Base-by-base conservation (phyloP, 805 yeast genomes). In the Wickerhamiella azymoides region DNA sequence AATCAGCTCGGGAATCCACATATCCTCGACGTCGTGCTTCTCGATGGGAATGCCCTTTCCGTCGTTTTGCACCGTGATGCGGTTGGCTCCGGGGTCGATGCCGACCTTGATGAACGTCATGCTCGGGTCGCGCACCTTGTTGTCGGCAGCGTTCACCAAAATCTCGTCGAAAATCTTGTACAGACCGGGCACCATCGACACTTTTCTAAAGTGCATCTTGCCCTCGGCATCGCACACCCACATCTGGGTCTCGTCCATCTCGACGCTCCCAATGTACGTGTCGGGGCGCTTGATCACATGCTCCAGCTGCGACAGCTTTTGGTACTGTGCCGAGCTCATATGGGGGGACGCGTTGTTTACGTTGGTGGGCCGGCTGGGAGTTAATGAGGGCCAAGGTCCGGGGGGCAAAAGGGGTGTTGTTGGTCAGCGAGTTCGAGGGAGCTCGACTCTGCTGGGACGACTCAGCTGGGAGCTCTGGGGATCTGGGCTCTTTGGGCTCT, bases 201-300 rank as follows among this genome's bases (percentile, higher is more conserved):
- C 94, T 1, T 58, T 60, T 50, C 59, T 61, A 53, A 54, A 55
- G 13, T 60, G 71, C 83, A 82, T 77, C 40, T 74, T 71, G 1
- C 72, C 66, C 39, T 73, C 80, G 39, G 74, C 77, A 60, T 86
- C 84, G 56, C 71, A 79, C 33, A 85, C 73, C 98, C 98, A 92
- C 76, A 84, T 80, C 43, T 76, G 77, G 45, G 80, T 73, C 47
- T 77, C 80, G 45, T 81, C 77, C 45, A 72, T 74, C 64, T 92
- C 99, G 19, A 88, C 81, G 1, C 96, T 86, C 5, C 99, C 99
- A 55, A 92, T 80, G 64, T 92, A 92, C 2, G 98, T 89, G 62
- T 92, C 99, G 1, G 99, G 99, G 63, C 99, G 80, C 63, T 86
- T 86, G 58, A 92, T 70, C 47, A 92, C 89, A 70, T 92, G 99